Conservation (phyloP, 768 basidiomycete species). For the Suillus bovinus region DNA sequence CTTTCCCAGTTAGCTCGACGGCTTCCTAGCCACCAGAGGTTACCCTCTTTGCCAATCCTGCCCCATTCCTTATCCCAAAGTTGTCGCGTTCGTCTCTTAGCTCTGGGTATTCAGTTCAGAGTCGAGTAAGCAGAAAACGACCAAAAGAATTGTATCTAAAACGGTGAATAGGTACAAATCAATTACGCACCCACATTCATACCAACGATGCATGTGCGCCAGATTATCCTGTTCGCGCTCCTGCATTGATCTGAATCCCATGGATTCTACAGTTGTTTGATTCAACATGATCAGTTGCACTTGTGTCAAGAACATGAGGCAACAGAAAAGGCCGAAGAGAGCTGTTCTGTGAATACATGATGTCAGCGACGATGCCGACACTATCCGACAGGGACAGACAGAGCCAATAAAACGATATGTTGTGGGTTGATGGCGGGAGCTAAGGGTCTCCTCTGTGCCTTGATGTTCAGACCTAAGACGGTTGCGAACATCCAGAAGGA, state of each 20-base stretch:
- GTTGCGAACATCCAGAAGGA: conserved; percentile 64
- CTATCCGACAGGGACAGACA: conserved; percentile 50
- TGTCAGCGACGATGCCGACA: conserved; percentile 14
- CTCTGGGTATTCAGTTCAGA: conserved; percentile 37
- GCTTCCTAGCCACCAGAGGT: conserved; percentile 85
- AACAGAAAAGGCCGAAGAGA: conserved; percentile 73
- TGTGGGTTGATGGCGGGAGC: conserved; percentile 56
- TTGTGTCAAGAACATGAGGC: conserved; percentile 57
- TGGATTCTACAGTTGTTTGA: conserved; percentile 81
- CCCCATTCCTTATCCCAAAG: conserved; percentile 88
- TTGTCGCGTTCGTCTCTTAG: conserved; percentile 43
- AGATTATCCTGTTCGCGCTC: conserved; percentile 62
- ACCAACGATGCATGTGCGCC: conserved; percentile 51
- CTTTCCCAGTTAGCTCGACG: conserved; percentile 66
- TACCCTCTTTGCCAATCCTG: conserved; percentile 66
- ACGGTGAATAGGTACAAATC: neutral
- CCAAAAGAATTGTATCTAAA: conserved; percentile 1
- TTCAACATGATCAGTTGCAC: conserved; percentile 58
- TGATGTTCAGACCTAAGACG: conserved; percentile 53
- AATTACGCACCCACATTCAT: conserved; percentile 51
- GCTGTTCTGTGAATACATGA: conserved; percentile 47
- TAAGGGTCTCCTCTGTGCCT: conserved; percentile 21
- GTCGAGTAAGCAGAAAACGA: neutral
- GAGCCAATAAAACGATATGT: conserved; percentile 66
- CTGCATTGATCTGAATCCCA: conserved; percentile 55